Conservation (phyloP, 2,329 filamentous ascomycete genomes). For the Chalaropsis thielavioides region DNA sequence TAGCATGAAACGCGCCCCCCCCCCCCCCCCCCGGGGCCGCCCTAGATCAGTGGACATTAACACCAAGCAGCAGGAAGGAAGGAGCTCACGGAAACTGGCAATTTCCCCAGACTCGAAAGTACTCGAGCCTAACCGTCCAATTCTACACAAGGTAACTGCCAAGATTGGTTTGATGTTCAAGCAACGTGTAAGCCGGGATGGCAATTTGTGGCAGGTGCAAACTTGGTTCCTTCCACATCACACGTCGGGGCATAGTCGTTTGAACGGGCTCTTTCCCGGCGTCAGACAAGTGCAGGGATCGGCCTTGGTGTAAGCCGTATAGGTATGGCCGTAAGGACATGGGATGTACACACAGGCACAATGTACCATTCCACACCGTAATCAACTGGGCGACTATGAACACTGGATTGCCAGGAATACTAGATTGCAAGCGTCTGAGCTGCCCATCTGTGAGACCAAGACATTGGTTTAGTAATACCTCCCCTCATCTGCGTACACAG, state of each 20-base stretch:
- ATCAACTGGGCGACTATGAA: background rate
- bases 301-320: background rate
- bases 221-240: background rate
- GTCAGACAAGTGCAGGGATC: background rate
- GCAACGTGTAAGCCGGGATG: background rate
- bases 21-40: background rate
- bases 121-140: background rate
- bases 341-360: background rate
- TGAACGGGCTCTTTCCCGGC: too few relatives aligned
- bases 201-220: background rate
- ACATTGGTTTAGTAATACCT: background rate
- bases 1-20: background rate
- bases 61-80: background rate
- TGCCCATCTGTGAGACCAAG: background rate
- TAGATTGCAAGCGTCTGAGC: background rate
- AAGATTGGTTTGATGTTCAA: background rate
- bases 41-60: too few relatives aligned
- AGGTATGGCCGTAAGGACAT: background rate
- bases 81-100: background rate
- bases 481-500: background rate
- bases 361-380: background rate
- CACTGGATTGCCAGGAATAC: background rate
- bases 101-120: background rate
- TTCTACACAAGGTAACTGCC: background rate
- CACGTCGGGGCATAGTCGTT: background rate